Conservation (phyloP, 164 flowering plant species). For the Vitis rotundifolia region DNA sequence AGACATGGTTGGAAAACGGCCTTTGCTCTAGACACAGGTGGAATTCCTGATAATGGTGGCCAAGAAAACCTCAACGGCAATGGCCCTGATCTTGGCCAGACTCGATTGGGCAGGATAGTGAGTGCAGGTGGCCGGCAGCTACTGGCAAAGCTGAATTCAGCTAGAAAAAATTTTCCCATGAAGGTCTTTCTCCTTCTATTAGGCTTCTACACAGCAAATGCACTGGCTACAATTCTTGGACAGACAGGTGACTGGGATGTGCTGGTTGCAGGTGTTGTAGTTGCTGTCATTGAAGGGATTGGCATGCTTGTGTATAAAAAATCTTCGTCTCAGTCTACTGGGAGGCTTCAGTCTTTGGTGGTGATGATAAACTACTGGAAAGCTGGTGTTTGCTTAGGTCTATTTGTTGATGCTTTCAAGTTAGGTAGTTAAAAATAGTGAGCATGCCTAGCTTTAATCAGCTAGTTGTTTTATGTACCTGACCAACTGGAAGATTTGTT, state of each 20-base stretch:
- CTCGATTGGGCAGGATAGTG: constrained; percentile 83
- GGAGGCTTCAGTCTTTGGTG: constrained; percentile 67
- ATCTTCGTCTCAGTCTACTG: constrained; percentile 34
- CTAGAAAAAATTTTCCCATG: constrained; percentile 87
- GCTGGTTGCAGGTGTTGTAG: constrained; percentile 91
- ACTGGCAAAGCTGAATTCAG: constrained; percentile 69
- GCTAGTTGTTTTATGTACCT: too few species aligned
- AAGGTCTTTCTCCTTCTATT: constrained; percentile 81
- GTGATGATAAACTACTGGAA: constrained; percentile 92
- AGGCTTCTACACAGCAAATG: constrained; percentile 97
- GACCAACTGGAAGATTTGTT: too few species aligned
- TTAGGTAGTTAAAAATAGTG: constrained; percentile 56
- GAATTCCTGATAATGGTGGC: constrained; percentile 49
- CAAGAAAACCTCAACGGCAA: constrained; percentile 48
- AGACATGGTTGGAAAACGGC: constrained; percentile 42
- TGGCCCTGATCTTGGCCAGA: constrained; percentile 51
- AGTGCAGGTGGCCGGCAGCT: constrained; percentile 73
- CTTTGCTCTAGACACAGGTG: constrained; percentile 75
- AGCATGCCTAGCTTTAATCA: too few species aligned
- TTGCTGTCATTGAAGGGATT: constrained; percentile 93
- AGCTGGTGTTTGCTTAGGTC: constrained; percentile 97
- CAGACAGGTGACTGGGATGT: constrained; percentile 99
- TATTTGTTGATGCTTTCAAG: constrained; percentile 96
- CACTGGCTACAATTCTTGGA: constrained; percentile 88
- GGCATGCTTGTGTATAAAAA: constrained; percentile 86